Evolutionary conservation across 2,329 filamentous ascomycete species (phyloP), one percentile per base, ranked within the genome.

Genomic region (Epichloe gansuensis): DNA sequence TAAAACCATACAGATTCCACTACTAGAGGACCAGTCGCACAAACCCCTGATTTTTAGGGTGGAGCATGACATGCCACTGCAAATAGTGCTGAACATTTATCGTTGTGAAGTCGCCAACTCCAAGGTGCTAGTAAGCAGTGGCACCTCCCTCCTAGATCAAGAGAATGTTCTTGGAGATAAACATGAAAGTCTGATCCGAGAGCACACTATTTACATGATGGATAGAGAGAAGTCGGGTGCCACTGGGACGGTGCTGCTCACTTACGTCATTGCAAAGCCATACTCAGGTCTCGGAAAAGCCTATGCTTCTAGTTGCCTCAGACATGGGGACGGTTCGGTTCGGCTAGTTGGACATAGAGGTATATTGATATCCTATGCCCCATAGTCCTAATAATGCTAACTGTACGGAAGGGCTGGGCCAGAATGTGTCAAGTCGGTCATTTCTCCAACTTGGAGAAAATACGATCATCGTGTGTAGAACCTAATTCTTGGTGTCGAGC

Each of bases 381-480:
- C 17, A 17, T 17, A 17, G 17, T 17, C 17, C 17, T 2, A 17
- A 17, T 17, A 17, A 17, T 17, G 17, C 17, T 17, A 17, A 46
- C 13, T 48, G 28, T 34, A 31, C 23, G 44, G 15, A 12, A 54
- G 52, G 52, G 17, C 31, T 48, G 23, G 52, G 52, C n/a, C 52
- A 48, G 17, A 54, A 54, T 49, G 41, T 50, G 21, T 31, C 25
- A 15, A 42, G 38, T 34, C 48, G 45, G 31, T 54, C 52, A 35
- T 56, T 63, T 52, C 63, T 70, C 46, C 67, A 70, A 51, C 56
- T 70, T 21, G 67, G 67, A 15, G 68, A 70, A 51, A 70, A 70
- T 54, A 69, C 65, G 5, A 55, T 69, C 38, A 48, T 52, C 49
- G 52, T 54, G 28, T n/a, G 46, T 17, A 21, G 21, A 48, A 28